Evolutionary conservation across 2,329 filamentous ascomycete genomes (phyloP), one percentile per base, ranked within the genome.

Genomic region (Dothideomycetes sp.): DNA sequence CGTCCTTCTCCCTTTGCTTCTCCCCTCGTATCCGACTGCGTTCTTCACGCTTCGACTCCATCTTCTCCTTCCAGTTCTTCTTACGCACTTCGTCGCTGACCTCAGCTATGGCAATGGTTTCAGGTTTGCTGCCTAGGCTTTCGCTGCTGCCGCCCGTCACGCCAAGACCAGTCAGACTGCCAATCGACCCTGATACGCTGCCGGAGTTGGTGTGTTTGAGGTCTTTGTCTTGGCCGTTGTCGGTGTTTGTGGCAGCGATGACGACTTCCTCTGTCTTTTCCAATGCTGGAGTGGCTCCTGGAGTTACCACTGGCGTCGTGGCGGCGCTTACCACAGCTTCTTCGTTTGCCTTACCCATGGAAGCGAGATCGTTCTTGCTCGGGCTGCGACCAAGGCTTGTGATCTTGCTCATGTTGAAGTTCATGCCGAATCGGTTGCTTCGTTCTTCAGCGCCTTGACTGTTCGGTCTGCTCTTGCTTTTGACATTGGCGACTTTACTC

Each of bases 381-480:
- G 31, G 24, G 19, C 41, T 27, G 22, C 22, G 22, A 27, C 22
- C 22, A 7, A 27, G 36, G 31, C 33, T 43, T n/a, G 41, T 39
- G 27, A 43, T 19, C 43, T 62, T 64, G 37, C 62, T 64, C 48
- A 59, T 62, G 27, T 61, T 55, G 29, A 57, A 51, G 10, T 63
- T 64, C 18, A 68, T 43, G 35, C 59, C 63, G 36, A 69, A 57
- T 18, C 65, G 55, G 38, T 50, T 47, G 12, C 45, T 51, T 19
- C 45, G 45, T 9, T 49, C 51, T 8, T 43, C 45, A n/a, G 45
- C 45, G 18, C 44, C 34, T 3, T 46, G 41, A 41, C 63, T 67
- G 5, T 51, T 58, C 2, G 66, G 62, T 5, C 65, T 56, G 39
- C 60, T 64, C 44, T 60, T 64, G 35, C 50, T 56, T 15, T 54